Evolutionary conservation across 192 early-diverging fungal species (phyloP).

Genomic region (Entomortierella chlamydospora): DNA sequence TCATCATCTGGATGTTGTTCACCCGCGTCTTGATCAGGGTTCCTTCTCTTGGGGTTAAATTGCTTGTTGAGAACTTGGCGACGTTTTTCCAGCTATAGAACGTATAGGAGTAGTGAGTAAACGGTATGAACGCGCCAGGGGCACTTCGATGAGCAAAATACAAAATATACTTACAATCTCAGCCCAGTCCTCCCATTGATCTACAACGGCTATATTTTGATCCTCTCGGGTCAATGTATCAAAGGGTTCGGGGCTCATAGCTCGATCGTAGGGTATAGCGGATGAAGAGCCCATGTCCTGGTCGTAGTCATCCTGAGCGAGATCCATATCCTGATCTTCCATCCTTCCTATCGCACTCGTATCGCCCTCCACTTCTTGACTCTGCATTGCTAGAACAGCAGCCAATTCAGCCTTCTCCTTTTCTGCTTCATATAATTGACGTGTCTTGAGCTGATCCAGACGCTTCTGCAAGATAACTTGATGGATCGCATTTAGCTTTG

Average conservation of each 20-base stretch:
- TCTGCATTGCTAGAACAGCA: slow-evolving; percentile 63
- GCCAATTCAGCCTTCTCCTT: slow-evolving; percentile 65
- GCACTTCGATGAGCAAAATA: neutral
- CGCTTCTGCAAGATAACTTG: slow-evolving; percentile 77
- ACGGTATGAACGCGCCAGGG: neutral
- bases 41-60: slow-evolving; percentile 64
- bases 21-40: slow-evolving; percentile 18
- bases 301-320: slow-evolving; percentile 59
- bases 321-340: slow-evolving; percentile 59
- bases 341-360: slow-evolving; percentile 8
- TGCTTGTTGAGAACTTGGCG: slow-evolving; percentile 63
- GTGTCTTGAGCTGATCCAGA: slow-evolving; percentile 73
- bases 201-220: slow-evolving; percentile 62
- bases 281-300: slow-evolving; percentile 44
- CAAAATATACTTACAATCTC: slow-evolving; percentile 62
- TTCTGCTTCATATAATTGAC: slow-evolving; percentile 67
- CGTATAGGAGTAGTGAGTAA: neutral
- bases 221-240: slow-evolving; percentile 65
- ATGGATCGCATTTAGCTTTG: slow-evolving; percentile 84
- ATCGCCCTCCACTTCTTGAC: slow-evolving; percentile 46
- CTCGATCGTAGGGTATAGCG: slow-evolving; percentile 65
- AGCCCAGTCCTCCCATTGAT: slow-evolving; percentile 70
- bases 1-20: slow-evolving; percentile 57
- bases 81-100: slow-evolving; percentile 62
- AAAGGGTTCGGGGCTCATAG: slow-evolving; percentile 73